These are phyloP conservation scores for Trapa bicornis DNA, from an alignment of 345 rosid species.

Conservation along the genomic window DNA sequence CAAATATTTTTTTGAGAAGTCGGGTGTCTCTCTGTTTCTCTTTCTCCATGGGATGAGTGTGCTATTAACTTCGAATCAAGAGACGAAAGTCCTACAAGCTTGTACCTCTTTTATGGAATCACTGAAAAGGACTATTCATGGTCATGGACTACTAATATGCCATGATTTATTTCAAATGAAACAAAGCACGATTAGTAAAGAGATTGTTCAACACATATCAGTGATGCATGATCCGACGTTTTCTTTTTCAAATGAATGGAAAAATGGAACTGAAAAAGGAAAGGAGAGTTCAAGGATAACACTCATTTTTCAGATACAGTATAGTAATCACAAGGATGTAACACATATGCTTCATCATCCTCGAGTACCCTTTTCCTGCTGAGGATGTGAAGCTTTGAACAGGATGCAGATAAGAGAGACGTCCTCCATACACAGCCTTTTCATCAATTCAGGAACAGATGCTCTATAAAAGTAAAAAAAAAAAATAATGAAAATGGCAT, in stretches of 20 bases:
- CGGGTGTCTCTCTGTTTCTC: too few relatives aligned
- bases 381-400: neutral
- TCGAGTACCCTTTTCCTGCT: neutral
- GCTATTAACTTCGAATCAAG: too few relatives aligned
- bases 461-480: neutral
- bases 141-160: too few relatives aligned
- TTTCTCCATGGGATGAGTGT: too few relatives aligned
- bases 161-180: too few relatives aligned
- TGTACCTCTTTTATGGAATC: too few relatives aligned
- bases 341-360: neutral
- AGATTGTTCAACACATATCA: neutral
- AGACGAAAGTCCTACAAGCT: too few relatives aligned
- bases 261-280: constrained; percentile 1
- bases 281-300: neutral
- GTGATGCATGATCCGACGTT: neutral
- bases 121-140: too few relatives aligned
- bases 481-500: neutral
- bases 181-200: too few relatives aligned
- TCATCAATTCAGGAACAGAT: neutral
- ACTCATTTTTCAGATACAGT: neutral
- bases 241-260: neutral
- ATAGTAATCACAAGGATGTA: neutral
- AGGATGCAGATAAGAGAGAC: too few relatives aligned
- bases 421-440: neutral
- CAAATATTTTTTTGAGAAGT: too few relatives aligned